A percentile compares a stretch with the other conserved stretches of the same genome.
Evolutionary conservation across 2,329 filamentous ascomycete genomes (phyloP).

Genomic region (Botrytis deweyae): DNA sequence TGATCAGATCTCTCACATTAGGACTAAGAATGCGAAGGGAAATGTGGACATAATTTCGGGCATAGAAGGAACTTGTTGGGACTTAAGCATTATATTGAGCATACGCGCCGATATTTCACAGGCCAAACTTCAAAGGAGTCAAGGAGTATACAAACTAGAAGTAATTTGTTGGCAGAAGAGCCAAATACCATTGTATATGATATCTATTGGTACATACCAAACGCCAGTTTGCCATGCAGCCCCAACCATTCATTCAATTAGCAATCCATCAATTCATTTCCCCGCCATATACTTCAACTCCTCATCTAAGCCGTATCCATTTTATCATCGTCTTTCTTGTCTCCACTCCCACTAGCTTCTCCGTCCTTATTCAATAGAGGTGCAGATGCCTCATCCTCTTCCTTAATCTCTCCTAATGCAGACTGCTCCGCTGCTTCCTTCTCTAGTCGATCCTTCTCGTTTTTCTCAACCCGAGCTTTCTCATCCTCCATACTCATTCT

Average conservation of each 20-base stretch:
- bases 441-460: conserved; percentile 58
- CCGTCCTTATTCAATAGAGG: conserved; percentile 64
- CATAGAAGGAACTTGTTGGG: conserved; percentile 1
- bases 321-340: conserved; percentile 60
- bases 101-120: not conserved
- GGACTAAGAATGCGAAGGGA: too few species aligned
- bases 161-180: conserved; percentile 24
- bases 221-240: conserved; percentile 39
- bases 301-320: conserved; percentile 78
- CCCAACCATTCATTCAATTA: conserved; percentile 51
- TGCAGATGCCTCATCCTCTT: conserved; percentile 68
- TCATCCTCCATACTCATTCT: conserved; percentile 99
- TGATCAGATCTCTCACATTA: not conserved
- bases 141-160: conserved; percentile 5
- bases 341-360: conserved; percentile 60
- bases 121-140: conserved; percentile 10
- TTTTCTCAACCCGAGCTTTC: conserved; percentile 87
- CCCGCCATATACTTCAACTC: conserved; percentile 48
- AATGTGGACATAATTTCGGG: conserved; percentile 9
- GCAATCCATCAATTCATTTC: conserved; percentile 86
- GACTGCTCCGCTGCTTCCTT: conserved; percentile 72
- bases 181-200: conserved; percentile 26
- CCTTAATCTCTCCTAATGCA: conserved; percentile 77
- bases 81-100: not conserved
- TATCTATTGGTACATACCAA: conserved; percentile 41